Conservation (phyloP, 83 land plant species). For the Isoetes engelmannii region DNA sequence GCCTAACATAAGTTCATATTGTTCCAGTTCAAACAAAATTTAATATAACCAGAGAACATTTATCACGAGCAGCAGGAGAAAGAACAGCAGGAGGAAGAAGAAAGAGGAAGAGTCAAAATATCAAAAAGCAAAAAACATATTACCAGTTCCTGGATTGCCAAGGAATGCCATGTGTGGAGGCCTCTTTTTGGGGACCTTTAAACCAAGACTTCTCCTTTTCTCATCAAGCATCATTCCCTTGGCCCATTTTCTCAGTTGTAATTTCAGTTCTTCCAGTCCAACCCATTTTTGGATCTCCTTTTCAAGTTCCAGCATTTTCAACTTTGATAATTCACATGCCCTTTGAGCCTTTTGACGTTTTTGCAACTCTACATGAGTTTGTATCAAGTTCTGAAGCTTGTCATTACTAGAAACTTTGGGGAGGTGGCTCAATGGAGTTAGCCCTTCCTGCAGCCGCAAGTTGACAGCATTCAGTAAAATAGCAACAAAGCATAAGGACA, state of each 20-base stretch:
- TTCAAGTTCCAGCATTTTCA: conserved; percentile 71
- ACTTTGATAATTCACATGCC: conserved; percentile 52
- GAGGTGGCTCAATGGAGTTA: conserved; percentile 73
- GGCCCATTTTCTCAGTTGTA: conserved; percentile 81
- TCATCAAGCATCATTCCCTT: conserved; percentile 89
- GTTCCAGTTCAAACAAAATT: no score
- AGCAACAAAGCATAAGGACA: not conserved
- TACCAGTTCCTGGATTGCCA: conserved; percentile 96
- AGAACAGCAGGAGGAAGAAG: conserved; percentile 8
- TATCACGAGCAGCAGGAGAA: not conserved
- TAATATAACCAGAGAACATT: no score
- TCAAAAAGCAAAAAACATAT: not conserved
- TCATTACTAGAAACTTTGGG: conserved; percentile 55
- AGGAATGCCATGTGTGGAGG: conserved; percentile 96
- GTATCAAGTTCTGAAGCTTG: conserved; percentile 49
- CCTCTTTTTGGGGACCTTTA: conserved; percentile 58
- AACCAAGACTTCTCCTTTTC: conserved; percentile 64
- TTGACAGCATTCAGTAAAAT: not conserved
- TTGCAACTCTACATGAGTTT: conserved; percentile 52
- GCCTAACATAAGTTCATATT: no score
- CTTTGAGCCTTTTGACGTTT: conserved; percentile 50
- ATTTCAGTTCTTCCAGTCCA: conserved; percentile 64
- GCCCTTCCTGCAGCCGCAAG: conserved; percentile 47
- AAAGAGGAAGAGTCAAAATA: not conserved
- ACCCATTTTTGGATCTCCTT: conserved; percentile 49